Evolutionary conservation across 2,329 filamentous ascomycete species (phyloP).

Genomic region (Neonectria faginata): DNA sequence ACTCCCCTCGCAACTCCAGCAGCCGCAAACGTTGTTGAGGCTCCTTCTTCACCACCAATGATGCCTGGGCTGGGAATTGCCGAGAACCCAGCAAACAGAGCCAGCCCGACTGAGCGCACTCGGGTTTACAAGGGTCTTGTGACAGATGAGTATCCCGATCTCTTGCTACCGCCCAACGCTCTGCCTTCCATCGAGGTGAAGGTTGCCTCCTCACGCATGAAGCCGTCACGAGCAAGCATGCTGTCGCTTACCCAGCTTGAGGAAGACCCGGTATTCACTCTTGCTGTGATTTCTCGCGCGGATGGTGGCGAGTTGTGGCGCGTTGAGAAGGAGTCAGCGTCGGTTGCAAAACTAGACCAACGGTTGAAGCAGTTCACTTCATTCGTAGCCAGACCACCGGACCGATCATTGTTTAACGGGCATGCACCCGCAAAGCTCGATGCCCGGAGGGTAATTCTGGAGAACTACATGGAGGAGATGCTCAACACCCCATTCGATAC

Average conservation of each 20-base stretch:
- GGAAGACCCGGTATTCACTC: conserved; percentile 92
- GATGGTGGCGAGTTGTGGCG: conserved; percentile 88
- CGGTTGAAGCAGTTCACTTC: conserved; percentile 79
- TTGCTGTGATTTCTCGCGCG: conserved; percentile 84
- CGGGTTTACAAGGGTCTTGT: conserved; percentile 81
- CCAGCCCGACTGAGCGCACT: conserved; percentile 58
- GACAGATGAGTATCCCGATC: conserved; percentile 86
- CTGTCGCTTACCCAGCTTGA: conserved; percentile 83
- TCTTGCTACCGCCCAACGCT: conserved; percentile 88
- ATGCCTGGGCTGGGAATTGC: conserved; percentile 22
- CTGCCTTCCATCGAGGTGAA: conserved; percentile 86
- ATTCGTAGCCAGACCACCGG: conserved; percentile 82
- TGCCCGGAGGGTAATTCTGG: conserved; percentile 82
- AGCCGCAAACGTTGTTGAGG: conserved; percentile 26
- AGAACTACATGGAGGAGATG: conserved; percentile 86
- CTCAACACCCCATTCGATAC: conserved; percentile 86
- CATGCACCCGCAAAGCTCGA: conserved; percentile 96
- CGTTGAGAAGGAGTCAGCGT: conserved; percentile 89
- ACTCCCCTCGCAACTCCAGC: conserved; percentile 71
- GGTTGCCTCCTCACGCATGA: conserved; percentile 94
- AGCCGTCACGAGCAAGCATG: conserved; percentile 87
- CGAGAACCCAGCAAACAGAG: conserved; percentile 40
- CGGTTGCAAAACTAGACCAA: conserved; percentile 84
- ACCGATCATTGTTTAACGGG: conserved; percentile 87
- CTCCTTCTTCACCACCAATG: conserved; percentile 27